Conservation (phyloP, 129 eudicot species). For the Erigeron canadensis region DNA sequence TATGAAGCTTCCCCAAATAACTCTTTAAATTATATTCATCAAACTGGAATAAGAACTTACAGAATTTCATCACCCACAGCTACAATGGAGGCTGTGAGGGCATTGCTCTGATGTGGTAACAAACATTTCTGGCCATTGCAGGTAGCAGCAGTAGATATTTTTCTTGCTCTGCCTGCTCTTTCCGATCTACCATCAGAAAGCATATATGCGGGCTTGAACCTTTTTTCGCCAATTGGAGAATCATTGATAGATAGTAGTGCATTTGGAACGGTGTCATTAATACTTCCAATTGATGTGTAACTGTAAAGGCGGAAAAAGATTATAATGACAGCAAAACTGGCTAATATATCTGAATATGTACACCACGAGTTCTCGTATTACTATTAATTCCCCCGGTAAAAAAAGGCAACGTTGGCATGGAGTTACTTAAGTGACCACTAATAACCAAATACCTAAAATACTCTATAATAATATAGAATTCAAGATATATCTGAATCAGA, state of each 20-base stretch:
- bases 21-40: neutral
- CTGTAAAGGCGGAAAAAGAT: slow-evolving; percentile 33
- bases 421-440: slow-evolving; percentile 9
- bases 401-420: neutral
- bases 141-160: slow-evolving; percentile 35
- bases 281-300: slow-evolving; percentile 93
- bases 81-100: slow-evolving; percentile 73
- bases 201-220: slow-evolving; percentile 74
- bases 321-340: slow-evolving; percentile 6
- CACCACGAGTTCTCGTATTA: neutral
- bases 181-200: slow-evolving; percentile 93
- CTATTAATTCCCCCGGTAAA: neutral
- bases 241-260: slow-evolving; percentile 47
- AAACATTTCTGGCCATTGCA: slow-evolving; percentile 58
- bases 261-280: slow-evolving; percentile 90
- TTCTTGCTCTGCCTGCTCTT: slow-evolving; percentile 87
- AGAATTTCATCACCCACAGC: slow-evolving; percentile 95
- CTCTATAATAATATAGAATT: slow-evolving; percentile 53
- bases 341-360: neutral
- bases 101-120: slow-evolving; percentile 29
- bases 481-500: slow-evolving; percentile 40
- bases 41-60: slow-evolving; percentile 53
- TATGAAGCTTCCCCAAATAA: slow-evolving; percentile 7
- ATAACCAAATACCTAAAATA: slow-evolving; percentile 11
- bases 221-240: slow-evolving; percentile 41